Evolutionary conservation across 257 asterid genomes (phyloP).

Genomic region (Fraxinus cuspidata): DNA sequence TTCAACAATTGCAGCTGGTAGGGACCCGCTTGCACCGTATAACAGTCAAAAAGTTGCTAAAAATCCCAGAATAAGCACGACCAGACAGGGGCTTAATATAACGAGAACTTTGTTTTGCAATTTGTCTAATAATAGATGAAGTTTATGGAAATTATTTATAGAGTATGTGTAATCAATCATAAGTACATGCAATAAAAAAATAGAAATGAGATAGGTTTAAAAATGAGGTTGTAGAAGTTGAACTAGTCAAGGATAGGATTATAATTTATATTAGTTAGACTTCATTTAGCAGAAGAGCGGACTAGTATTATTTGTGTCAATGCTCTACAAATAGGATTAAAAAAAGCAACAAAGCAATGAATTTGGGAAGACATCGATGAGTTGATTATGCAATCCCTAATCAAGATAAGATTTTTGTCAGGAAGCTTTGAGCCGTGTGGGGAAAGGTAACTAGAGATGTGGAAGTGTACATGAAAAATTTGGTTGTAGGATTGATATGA

Average conservation of each 20-base stretch:
- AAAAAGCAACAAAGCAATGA: background rate
- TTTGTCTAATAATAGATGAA: background rate
- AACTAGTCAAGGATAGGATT: background rate
- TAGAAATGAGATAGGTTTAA: background rate
- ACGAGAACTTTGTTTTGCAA: background rate
- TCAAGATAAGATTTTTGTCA: background rate
- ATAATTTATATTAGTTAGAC: background rate
- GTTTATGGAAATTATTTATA: constrained; percentile 6
- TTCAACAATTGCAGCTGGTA: too few species aligned
- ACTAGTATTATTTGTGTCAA: background rate
- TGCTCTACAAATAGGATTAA: background rate
- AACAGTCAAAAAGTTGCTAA: too few species aligned
- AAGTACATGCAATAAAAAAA: background rate
- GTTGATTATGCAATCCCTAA: background rate
- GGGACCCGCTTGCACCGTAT: too few species aligned
- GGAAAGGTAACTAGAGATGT: background rate
- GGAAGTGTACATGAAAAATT: background rate
- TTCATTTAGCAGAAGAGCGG: background rate
- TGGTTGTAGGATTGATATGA: background rate
- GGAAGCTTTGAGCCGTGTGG: background rate
- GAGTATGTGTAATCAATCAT: background rate
- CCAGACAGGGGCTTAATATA: background rate
- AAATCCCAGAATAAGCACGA: too few species aligned
- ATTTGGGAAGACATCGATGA: background rate
- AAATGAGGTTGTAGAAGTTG: background rate